Conservation (phyloP, 148 eudicot genomes). For the Cornus kousa region DNA sequence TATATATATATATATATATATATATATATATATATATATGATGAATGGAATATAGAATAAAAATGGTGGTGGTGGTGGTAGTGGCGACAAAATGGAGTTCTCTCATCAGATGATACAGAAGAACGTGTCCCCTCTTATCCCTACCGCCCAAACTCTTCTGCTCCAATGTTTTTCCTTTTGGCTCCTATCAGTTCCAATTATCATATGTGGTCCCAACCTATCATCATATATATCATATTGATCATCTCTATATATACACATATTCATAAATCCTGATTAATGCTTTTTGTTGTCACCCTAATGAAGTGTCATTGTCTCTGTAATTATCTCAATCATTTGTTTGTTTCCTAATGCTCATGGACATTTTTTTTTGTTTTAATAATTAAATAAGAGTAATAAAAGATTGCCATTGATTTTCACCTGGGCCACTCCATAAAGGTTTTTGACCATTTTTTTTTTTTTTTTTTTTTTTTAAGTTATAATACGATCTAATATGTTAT, state of each 20-base stretch:
- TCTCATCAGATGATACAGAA: slow-evolving; percentile 15
- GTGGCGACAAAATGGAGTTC: slow-evolving; percentile 30
- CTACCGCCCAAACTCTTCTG: slow-evolving; percentile 20
- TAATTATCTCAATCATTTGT: slow-evolving; percentile 46
- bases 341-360: slow-evolving; percentile 25
- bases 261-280: background rate
- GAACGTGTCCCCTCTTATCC: slow-evolving; percentile 35
- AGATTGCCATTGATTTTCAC: too few relatives aligned
- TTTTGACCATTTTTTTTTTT: too few relatives aligned
- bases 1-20: background rate
- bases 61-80: background rate
- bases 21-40: background rate
- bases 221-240: background rate
- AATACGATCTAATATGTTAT: too few relatives aligned
- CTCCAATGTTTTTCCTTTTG: slow-evolving; percentile 24
- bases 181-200: slow-evolving; percentile 28
- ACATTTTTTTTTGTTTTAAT: background rate
- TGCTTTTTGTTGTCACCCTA: background rate
- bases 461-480: too few relatives aligned
- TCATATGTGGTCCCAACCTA: slow-evolving; percentile 22
- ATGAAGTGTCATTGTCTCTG: background rate
- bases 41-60: background rate
- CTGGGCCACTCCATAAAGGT: too few relatives aligned
- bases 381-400: too few relatives aligned
- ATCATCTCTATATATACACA: background rate